Percentiles rank a stretch among this genome's conserved stretches.
Conservation (phyloP, 257 asterid species). For the Solanum medicagineum region DNA sequence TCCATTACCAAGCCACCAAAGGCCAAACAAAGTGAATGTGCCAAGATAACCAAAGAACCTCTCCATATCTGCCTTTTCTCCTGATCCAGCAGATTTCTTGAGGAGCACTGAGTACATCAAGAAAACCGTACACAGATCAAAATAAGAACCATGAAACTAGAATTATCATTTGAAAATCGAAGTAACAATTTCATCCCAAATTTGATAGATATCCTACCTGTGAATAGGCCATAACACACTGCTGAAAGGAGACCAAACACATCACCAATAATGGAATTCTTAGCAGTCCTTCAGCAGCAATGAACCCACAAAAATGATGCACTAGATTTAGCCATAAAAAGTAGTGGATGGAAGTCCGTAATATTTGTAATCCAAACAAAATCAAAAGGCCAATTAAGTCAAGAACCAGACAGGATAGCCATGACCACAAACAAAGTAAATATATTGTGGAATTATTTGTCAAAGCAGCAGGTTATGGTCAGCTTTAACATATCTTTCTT, state of each 20-base stretch:
- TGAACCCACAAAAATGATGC: background rate
- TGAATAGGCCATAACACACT: constrained; percentile 55
- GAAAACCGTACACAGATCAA: background rate
- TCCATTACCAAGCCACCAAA: constrained; percentile 84
- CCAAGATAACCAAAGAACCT: constrained; percentile 66
- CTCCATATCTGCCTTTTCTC: constrained; percentile 57
- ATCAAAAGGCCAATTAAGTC: background rate
- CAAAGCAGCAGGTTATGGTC: background rate
- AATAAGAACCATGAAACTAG: background rate
- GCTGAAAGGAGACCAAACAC: constrained; percentile 70
- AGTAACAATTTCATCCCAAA: background rate
- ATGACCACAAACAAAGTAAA: background rate
- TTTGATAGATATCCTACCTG: constrained; percentile 24
- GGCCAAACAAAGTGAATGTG: constrained; percentile 47
- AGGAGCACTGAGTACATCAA: constrained; percentile 48
- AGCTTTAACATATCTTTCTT: background rate
- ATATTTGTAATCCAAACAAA: background rate
- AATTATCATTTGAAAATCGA: background rate
- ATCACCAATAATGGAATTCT: constrained; percentile 49
- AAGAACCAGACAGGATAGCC: background rate
- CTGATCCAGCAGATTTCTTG: constrained; percentile 63
- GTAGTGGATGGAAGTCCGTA: background rate
- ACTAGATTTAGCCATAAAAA: background rate
- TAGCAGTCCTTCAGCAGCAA: constrained; percentile 16
- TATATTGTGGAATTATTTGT: background rate